These are phyloP conservation scores for Pholiota molesta DNA, from an alignment of 768 basidiomycete genomes.

Conservation along the genomic window DNA sequence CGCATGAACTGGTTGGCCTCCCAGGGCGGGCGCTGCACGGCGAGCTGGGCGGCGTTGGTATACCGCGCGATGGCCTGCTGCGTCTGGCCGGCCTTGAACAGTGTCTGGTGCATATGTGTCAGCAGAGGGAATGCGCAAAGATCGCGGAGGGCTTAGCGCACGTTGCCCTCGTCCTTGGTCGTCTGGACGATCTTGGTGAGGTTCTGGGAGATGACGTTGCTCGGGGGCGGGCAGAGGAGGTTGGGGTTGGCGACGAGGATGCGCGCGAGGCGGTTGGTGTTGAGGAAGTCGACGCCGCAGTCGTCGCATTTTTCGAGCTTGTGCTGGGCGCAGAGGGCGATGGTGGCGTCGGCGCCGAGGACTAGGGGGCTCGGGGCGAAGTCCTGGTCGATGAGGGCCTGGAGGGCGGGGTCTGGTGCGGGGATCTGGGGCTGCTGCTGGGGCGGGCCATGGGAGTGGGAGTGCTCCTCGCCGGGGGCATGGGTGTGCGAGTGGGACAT, in stretches of 20 bases:
- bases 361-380: conserved; percentile 60
- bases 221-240: conserved; percentile 80
- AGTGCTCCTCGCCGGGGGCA: conserved; percentile 55
- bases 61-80: conserved; percentile 78
- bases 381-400: conserved; percentile 77
- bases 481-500: conserved; percentile 74
- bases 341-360: conserved; percentile 54
- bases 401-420: conserved; percentile 69
- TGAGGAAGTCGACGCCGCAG: conserved; percentile 74
- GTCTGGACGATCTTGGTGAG: conserved; percentile 72
- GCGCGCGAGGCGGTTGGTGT: conserved; percentile 76
- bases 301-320: conserved; percentile 72
- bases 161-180: conserved; percentile 95
- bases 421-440: conserved; percentile 46
- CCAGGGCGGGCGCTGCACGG: conserved; percentile 85
- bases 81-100: conserved; percentile 79
- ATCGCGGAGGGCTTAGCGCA: conserved; percentile 42
- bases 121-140: conserved; percentile 4
- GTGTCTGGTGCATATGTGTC: conserved; percentile 48
- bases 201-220: conserved; percentile 74
- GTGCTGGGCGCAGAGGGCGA: conserved; percentile 69
- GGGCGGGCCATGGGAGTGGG: conserved; percentile 50
- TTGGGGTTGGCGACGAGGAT: conserved; percentile 70
- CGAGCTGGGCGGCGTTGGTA: conserved; percentile 74
- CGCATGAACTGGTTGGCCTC: conserved; percentile 81